A percentile compares a stretch with the other conserved stretches of the same genome.
These are phyloP conservation scores for Xerocomus minutiporus DNA, from an alignment of 1,284 basidiomycete genomes.

Conservation along the genomic window DNA sequence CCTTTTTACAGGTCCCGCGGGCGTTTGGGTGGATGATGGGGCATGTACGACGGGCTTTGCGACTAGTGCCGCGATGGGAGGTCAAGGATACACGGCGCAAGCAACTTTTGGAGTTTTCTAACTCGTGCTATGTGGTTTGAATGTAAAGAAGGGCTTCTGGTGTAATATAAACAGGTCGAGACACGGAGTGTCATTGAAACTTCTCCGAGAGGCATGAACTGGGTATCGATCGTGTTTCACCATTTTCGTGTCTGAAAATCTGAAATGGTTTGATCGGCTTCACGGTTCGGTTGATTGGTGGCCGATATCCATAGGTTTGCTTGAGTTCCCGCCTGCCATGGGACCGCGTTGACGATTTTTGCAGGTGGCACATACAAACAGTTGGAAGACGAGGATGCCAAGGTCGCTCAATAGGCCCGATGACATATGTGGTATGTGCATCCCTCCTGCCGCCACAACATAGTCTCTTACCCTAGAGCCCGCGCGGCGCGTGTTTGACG, in stretches of 20 bases:
- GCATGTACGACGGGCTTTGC: conserved; percentile 7
- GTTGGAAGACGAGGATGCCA: too few species aligned
- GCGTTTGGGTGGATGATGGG: conserved; percentile 11
- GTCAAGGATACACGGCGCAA: conserved; percentile 2
- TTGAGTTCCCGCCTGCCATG: too few species aligned
- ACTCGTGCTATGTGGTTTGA: neutral
- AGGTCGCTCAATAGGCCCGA: too few species aligned
- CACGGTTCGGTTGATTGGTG: too few species aligned
- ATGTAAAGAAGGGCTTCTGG: neutral
- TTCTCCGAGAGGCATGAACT: neutral
- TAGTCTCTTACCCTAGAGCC: too few species aligned
- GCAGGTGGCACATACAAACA: too few species aligned
- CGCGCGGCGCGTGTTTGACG: neutral
- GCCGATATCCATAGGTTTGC: too few species aligned
- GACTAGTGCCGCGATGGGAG: neutral
- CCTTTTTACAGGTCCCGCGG: neutral
- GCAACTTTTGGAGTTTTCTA: conserved; percentile 6
- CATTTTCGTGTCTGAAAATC: too few species aligned
- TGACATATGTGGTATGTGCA: too few species aligned
- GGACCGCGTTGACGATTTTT: too few species aligned
- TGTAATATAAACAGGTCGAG: neutral
- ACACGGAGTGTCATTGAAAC: neutral
- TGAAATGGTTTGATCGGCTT: too few species aligned
- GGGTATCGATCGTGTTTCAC: neutral
- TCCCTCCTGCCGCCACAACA: too few species aligned